Conservation (phyloP, 2,329 filamentous ascomycete genomes). For the Neofusicoccum kwambonambiense region DNA sequence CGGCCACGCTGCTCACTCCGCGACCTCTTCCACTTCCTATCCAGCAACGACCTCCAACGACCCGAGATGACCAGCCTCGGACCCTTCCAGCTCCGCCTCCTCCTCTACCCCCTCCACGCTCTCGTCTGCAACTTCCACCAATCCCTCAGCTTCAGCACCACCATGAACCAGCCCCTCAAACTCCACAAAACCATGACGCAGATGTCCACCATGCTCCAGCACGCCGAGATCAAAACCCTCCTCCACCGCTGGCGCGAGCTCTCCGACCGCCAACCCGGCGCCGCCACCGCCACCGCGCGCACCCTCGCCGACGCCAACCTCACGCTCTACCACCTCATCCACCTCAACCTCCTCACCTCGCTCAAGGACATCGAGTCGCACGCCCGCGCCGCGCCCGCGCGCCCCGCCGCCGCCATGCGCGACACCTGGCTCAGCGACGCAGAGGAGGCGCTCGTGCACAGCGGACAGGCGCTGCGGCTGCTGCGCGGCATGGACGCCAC, state of each 20-base stretch:
- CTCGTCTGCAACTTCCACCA: conserved; percentile 55
- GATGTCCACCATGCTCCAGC: conserved; percentile 29
- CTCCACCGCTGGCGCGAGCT: conserved; percentile 58
- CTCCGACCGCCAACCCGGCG: conserved; percentile 18
- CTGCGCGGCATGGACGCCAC: conserved; percentile 50
- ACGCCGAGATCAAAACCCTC: conserved; percentile 52
- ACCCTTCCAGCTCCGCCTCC: background rate
- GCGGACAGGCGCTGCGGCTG: conserved; percentile 56
- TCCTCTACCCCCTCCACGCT: conserved; percentile 23
- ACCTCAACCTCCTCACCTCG: conserved; percentile 55
- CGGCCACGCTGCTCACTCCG: background rate
- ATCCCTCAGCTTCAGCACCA: conserved; percentile 52
- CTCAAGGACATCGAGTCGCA: conserved; percentile 57
- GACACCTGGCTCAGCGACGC: background rate
- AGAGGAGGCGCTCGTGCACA: conserved; percentile 49
- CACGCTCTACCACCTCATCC: conserved; percentile 59
- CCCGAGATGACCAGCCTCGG: background rate
- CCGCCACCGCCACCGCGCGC: too few species aligned
- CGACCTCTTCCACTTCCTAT: background rate
- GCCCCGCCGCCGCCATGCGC: conserved; percentile 29
- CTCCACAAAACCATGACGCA: conserved; percentile 24
- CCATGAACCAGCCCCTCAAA: conserved; percentile 9
- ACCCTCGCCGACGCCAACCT: conserved; percentile 50
- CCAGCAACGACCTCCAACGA: background rate
- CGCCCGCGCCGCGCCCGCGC: conserved; percentile 45